Conservation (phyloP, 306 rosid genomes). For the Sophora flavescens region DNA sequence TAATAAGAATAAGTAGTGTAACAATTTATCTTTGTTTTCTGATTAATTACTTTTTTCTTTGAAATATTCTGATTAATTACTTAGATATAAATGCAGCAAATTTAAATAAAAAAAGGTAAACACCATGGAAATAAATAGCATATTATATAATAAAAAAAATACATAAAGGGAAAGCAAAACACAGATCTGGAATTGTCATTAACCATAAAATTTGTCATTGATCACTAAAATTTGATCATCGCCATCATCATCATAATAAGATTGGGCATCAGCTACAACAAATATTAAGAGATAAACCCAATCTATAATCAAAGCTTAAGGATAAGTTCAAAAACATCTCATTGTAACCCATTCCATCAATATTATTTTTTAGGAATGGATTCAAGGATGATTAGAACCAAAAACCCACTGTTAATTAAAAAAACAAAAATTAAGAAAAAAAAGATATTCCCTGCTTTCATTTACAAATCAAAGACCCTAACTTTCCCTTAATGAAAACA, state of each 20-base stretch:
- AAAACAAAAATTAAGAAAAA: neutral
- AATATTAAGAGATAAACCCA: slow-evolving; percentile 37
- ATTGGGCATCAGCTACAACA: slow-evolving; percentile 41
- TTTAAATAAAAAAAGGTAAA: too few species aligned
- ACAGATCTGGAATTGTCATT: slow-evolving; percentile 18
- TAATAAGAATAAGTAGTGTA: too few species aligned
- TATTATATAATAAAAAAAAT: too few species aligned
- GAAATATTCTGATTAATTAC: too few species aligned
- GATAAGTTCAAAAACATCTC: slow-evolving; percentile 49
- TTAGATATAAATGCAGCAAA: too few species aligned
- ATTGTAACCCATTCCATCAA: slow-evolving; percentile 40
- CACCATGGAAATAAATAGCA: too few species aligned
- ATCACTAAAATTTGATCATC: slow-evolving; percentile 56
- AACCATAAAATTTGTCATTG: slow-evolving; percentile 29
- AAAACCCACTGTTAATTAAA: neutral
- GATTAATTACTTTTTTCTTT: too few species aligned
- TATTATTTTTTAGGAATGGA: neutral
- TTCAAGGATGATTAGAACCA: slow-evolving; percentile 44
- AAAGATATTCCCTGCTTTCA: neutral
- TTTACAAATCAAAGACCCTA: slow-evolving; percentile 5
- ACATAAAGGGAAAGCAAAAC: neutral
- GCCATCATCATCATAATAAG: neutral
- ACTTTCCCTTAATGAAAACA: neutral
- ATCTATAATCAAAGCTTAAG: neutral
- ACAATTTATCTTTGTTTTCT: too few species aligned